Percentiles rank a stretch among this genome's conserved stretches.
phyloP scores from a whole-genome alignment of 2,329 filamentous ascomycete genomes.

The Exophiala aquamarina region DNA sequence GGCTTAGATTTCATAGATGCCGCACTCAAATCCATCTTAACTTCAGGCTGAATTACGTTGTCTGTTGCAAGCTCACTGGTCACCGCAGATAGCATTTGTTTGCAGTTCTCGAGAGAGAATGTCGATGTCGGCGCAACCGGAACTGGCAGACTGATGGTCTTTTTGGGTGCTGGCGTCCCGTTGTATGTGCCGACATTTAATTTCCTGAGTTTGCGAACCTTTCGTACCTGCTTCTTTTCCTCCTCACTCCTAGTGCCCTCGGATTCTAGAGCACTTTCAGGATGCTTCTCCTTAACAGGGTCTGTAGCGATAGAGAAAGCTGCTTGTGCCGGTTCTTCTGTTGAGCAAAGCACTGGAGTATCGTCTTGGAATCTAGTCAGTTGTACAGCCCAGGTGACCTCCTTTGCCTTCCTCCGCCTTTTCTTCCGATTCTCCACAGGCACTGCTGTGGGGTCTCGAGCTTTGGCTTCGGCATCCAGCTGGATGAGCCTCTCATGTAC shows the following conservation, averaged over 20 bases:
- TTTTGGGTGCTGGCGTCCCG: slow-evolving; percentile 22
- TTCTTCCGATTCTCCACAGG: not conserved
- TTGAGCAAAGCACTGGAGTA: not conserved
- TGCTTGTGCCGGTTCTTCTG: not conserved
- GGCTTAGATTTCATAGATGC: too few relatives aligned
- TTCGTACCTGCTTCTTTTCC: slow-evolving; percentile 14
- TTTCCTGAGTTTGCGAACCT: slow-evolving; percentile 24
- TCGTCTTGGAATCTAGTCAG: slow-evolving; percentile 13
- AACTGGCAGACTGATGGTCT: slow-evolving; percentile 14
- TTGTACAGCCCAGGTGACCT: slow-evolving; percentile 12
- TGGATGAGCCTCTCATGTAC: slow-evolving; percentile 23
- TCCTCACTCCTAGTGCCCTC: not conserved
- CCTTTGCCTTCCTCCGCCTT: slow-evolving; percentile 5
- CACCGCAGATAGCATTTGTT: too few relatives aligned
- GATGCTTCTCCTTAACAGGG: not conserved
- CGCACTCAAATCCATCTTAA: too few relatives aligned
- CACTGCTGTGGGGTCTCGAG: slow-evolving; percentile 1
- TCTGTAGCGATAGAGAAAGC: slow-evolving; percentile 1
- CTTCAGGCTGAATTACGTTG: too few relatives aligned
- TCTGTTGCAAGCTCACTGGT: too few relatives aligned
- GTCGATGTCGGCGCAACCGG: slow-evolving; percentile 2
- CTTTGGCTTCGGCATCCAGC: slow-evolving; percentile 20
- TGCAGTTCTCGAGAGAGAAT: too few relatives aligned
- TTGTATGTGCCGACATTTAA: slow-evolving; percentile 21
- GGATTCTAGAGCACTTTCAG: not conserved